These are phyloP conservation scores for Biscutella laevigata DNA, from an alignment of 441 rosid genomes.

Conservation along the genomic window DNA sequence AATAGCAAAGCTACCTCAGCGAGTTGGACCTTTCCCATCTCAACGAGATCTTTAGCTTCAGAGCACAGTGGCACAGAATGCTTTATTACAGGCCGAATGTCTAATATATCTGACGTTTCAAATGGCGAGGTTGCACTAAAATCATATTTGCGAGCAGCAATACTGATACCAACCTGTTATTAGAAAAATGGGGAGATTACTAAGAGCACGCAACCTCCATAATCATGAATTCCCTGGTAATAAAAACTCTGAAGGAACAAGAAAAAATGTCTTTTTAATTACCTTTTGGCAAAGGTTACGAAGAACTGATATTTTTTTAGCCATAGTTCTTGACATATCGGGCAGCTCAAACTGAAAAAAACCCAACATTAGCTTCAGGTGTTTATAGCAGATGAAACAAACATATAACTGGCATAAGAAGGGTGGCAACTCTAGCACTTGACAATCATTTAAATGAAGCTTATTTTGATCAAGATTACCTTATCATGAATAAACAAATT, in stretches of 20 bases:
- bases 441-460: background rate
- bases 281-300: constrained; percentile 98
- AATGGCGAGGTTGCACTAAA: constrained; percentile 60
- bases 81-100: constrained; percentile 88
- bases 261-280: background rate
- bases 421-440: background rate
- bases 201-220: background rate
- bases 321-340: constrained; percentile 58
- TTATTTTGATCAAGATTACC: too few relatives aligned
- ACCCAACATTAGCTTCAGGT: constrained; percentile 1
- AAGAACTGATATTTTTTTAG: constrained; percentile 74
- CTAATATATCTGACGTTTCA: constrained; percentile 67
- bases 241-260: background rate
- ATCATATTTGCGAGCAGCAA: constrained; percentile 84
- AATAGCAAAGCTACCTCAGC: constrained; percentile 57
- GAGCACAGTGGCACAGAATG: constrained; percentile 91
- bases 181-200: background rate
- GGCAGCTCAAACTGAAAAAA: constrained; percentile 73
- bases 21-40: constrained; percentile 85
- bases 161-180: constrained; percentile 67
- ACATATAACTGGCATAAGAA: too few relatives aligned
- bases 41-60: constrained; percentile 91
- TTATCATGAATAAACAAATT: constrained; percentile 12
- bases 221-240: background rate
- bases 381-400: too few relatives aligned